Percentiles rank a stretch among this genome's conserved stretches.
These are phyloP conservation scores for Geranium rotundifolium DNA, from an alignment of 345 rosid genomes.

Conservation along the genomic window DNA sequence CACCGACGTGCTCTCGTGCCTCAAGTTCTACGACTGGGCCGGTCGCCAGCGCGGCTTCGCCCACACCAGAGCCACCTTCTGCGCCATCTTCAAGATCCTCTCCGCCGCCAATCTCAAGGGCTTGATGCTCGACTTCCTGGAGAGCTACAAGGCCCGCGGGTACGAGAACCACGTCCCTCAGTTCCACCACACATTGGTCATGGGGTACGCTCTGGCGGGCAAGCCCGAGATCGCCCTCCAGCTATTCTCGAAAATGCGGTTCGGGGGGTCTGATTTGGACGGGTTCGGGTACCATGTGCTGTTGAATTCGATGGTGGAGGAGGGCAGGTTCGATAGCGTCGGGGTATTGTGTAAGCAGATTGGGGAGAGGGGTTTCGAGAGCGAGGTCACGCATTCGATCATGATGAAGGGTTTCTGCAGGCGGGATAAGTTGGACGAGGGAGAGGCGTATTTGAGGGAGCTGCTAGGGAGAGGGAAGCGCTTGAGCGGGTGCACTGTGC, in stretches of 20 bases:
- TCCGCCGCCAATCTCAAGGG: constrained; percentile 30
- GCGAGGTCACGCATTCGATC: constrained; percentile 35
- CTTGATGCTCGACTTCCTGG: constrained; percentile 36
- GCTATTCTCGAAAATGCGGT: constrained; percentile 64
- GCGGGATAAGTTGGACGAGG: constrained; percentile 45
- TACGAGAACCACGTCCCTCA: constrained; percentile 12
- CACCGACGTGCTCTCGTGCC: constrained; percentile 46
- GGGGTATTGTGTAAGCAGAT: constrained; percentile 49
- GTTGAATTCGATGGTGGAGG: constrained; percentile 63
- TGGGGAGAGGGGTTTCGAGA: constrained; percentile 32
- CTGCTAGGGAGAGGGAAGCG: constrained; percentile 15
- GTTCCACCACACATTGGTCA: constrained; percentile 43
- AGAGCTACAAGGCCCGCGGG: constrained; percentile 14
- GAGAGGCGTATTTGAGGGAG: constrained; percentile 35
- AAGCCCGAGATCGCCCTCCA: constrained; percentile 58
- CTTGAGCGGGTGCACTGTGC: constrained; percentile 20
- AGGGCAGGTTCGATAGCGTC: constrained; percentile 36
- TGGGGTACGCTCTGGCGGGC: constrained; percentile 73
- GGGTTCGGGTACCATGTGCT: constrained; percentile 46
- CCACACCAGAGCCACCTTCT: constrained; percentile 55
- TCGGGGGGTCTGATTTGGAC: constrained; percentile 69
- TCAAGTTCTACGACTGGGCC: constrained; percentile 91
- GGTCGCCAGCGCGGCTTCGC: constrained; percentile 50
- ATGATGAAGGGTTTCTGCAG: constrained; percentile 53
- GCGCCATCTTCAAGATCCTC: constrained; percentile 65